A percentile compares a stretch with the other conserved stretches of the same genome.
These are phyloP conservation scores for Voacanga thouarsii DNA, from an alignment of 257 asterid genomes.

Conservation along the genomic window DNA sequence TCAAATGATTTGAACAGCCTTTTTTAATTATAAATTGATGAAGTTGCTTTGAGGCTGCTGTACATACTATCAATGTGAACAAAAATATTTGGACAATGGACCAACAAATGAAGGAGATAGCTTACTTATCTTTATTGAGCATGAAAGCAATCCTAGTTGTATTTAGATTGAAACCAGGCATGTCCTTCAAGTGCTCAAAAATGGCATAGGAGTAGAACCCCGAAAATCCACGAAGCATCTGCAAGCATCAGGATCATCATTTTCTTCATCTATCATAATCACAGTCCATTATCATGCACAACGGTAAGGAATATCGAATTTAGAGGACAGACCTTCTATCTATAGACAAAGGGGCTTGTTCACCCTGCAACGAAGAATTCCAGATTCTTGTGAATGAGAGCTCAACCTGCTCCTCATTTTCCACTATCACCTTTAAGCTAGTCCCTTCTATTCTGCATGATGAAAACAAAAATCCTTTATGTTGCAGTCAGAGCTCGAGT, in stretches of 20 bases:
- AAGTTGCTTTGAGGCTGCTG: neutral
- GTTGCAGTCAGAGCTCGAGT: neutral
- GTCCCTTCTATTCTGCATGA: conserved; percentile 66
- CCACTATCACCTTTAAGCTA: conserved; percentile 44
- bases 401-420: conserved; percentile 67
- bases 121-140: conserved; percentile 81
- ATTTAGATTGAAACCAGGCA: conserved; percentile 73
- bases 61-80: neutral
- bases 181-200: conserved; percentile 54
- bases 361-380: conserved; percentile 62
- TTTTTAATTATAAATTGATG: neutral
- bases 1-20: too few relatives aligned
- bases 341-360: conserved; percentile 58
- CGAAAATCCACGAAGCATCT: conserved; percentile 71
- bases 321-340: conserved; percentile 53
- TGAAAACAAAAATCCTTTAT: neutral
- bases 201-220: conserved; percentile 88
- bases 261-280: conserved; percentile 8
- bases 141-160: conserved; percentile 80
- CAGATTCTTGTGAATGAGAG: conserved; percentile 79
- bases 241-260: conserved; percentile 18
- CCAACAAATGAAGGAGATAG: neutral
- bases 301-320: conserved; percentile 2
- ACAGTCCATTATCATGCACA: neutral
- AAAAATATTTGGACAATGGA: neutral